Evolutionary conservation across 1,284 basidiomycete genomes (phyloP).

Genomic region (Papiliotrema terrestris): DNA sequence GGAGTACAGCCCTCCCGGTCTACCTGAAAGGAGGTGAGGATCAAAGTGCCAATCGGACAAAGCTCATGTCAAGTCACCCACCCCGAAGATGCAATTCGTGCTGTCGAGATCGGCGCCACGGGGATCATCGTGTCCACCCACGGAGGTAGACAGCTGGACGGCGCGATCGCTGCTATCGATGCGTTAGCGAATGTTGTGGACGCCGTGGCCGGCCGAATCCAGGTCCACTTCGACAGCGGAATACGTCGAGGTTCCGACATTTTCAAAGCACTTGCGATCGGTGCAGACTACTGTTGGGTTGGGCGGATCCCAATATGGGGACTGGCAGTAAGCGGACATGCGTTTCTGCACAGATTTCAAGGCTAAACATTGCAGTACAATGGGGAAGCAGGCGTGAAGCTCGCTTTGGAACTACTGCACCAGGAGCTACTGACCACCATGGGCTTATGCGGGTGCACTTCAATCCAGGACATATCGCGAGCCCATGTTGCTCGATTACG

Average conservation of each 20-base stretch:
- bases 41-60: no score
- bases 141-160: conserved; percentile 32
- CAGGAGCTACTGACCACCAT: conserved; percentile 23
- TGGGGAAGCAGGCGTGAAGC: conserved; percentile 15
- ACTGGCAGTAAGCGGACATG: conserved; percentile 11
- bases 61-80: background rate
- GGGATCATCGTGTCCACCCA: conserved; percentile 48
- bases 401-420: conserved; percentile 14
- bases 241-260: conserved; percentile 34
- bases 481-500: conserved; percentile 12
- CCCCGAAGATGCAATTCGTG: background rate
- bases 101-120: background rate
- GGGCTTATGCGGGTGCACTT: conserved; percentile 18
- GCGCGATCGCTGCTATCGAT: conserved; percentile 21
- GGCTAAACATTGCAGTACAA: conserved; percentile 9
- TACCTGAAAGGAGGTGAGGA: background rate
- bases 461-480: conserved; percentile 13
- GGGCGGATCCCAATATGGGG: conserved; percentile 25
- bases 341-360: background rate
- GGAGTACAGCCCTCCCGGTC: background rate
- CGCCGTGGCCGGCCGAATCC: conserved; percentile 25
- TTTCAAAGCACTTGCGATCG: conserved; percentile 38
- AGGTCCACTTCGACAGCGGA: conserved; percentile 36
- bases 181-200: conserved; percentile 25
- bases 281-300: conserved; percentile 31